Percentiles rank a stretch among this genome's conserved stretches.
Evolutionary conservation across 140 eudicot species (phyloP).

Genomic region (Flaveria floridana): DNA sequence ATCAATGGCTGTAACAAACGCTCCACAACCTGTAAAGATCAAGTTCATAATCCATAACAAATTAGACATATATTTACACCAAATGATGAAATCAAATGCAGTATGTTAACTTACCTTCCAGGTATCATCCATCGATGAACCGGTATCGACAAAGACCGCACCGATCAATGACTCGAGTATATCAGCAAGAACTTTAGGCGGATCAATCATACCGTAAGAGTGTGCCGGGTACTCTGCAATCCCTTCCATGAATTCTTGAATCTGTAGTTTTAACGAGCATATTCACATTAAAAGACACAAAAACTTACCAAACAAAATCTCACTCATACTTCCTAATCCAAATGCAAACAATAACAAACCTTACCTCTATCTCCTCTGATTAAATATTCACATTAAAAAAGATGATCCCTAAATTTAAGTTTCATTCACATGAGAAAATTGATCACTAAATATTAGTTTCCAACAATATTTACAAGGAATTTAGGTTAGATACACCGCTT

Average conservation of each 20-base stretch:
- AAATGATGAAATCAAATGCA: not conserved
- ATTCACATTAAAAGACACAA: not conserved
- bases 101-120: conserved; percentile 31
- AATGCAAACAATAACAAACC: too few species aligned
- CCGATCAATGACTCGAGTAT: conserved; percentile 36
- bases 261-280: conserved; percentile 24
- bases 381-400: too few species aligned
- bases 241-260: conserved; percentile 35
- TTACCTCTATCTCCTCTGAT: too few species aligned
- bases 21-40: conserved; percentile 28
- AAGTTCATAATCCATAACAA: not conserved
- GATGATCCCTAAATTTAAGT: too few species aligned
- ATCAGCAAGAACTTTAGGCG: conserved; percentile 43
- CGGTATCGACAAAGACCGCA: conserved; percentile 35
- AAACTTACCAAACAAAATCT: not conserved
- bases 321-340: too few species aligned
- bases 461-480: too few species aligned
- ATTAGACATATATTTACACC: not conserved
- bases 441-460: too few species aligned
- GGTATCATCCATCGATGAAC: conserved; percentile 29
- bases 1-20: conserved; percentile 33
- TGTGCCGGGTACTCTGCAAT: conserved; percentile 35
- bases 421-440: too few species aligned
- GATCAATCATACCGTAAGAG: conserved; percentile 40
- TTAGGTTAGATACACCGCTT: too few species aligned